phyloP scores from a whole-genome alignment of 2,329 filamentous ascomycete species.

The Ophiosphaerella narmari region DNA sequence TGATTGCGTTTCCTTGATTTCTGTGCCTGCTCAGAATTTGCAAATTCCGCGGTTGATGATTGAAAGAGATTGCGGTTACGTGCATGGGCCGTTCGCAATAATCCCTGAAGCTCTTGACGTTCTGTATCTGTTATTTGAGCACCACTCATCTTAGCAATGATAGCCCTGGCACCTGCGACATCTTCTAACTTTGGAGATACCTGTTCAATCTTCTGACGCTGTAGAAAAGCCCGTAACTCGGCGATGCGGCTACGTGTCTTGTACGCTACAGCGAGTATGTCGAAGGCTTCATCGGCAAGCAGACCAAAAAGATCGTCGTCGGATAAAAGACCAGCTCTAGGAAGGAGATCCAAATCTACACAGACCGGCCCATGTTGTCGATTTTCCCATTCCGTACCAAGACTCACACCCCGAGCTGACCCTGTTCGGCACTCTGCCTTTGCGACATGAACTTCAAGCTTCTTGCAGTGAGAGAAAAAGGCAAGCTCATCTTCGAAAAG shows the following conservation, averaged over 20 bases:
- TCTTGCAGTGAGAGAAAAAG: slow-evolving; percentile 21
- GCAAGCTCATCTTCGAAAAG: slow-evolving; percentile 20
- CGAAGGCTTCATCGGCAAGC: slow-evolving; percentile 36
- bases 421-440: slow-evolving; percentile 18
- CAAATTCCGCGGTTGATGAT: slow-evolving; percentile 12
- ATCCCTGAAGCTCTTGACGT: slow-evolving; percentile 23
- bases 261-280: slow-evolving; percentile 34
- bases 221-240: slow-evolving; percentile 30
- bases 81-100: slow-evolving; percentile 35
- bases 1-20: slow-evolving; percentile 27
- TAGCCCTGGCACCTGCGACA: slow-evolving; percentile 29
- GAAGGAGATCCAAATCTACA: slow-evolving; percentile 30
- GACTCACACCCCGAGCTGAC: slow-evolving; percentile 14
- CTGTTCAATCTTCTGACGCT: slow-evolving; percentile 35
- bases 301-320: slow-evolving; percentile 23
- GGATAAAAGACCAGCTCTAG: slow-evolving; percentile 18
- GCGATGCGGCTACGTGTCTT: slow-evolving; percentile 34
- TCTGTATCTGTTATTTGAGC: slow-evolving; percentile 7
- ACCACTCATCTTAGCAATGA: slow-evolving; percentile 30
- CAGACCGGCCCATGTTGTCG: slow-evolving; percentile 10
- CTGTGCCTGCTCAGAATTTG: slow-evolving; percentile 12
- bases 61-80: slow-evolving; percentile 34
- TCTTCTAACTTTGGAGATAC: slow-evolving; percentile 36
- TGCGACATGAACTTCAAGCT: slow-evolving; percentile 17
- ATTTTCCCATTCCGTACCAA: slow-evolving; percentile 30